Evolutionary conservation across 139 green algal genomes (phyloP), one percentile per base, ranked within the genome.

Genomic region (Chlamydomonas asymmetrica): DNA sequence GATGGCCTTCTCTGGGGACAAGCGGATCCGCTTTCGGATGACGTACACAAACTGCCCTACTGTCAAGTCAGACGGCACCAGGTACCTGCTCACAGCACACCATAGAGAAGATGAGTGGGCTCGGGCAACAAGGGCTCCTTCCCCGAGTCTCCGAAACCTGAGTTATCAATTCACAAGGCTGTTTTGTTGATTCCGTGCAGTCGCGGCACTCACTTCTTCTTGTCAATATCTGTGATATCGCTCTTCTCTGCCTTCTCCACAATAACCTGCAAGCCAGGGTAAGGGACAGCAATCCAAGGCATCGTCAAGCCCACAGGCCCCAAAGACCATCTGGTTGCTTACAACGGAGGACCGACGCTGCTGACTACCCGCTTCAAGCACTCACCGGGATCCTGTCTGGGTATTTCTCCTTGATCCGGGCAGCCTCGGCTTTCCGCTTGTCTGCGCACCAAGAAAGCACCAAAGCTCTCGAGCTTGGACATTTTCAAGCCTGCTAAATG

Each of bases 21-120:
- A 90, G 80, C 95, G 95, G 85, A 99, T 98, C 45, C 96, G 86
- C 85, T 98, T 98, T 38, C 96, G 92, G 74, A 99, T 99, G 43
- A 99, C 96, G 78, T 98, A 99, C 45, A 98, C 96, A 81, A 99
- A 99, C 82, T 99, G 96, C 8, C 96, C 97, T 2, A 98, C 94
- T 2, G 94, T 98, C 5, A 99, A 77, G 82, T 99, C 96, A 3
- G 91, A 87, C 0, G 96, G 96, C 7, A 99, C 96, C 10, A 99
- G 91, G 81, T 99, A 99, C 88, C 94, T 98, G 84, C 34, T 34
- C 13, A 16, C 16, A 67, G 60, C 34, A 67, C 60, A 20, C 18
- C 34, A 67, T 31, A 32, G 34, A 31, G 18, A 67, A 16, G 35
- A 67, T 67, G 48, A 56, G 20, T 20, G 20, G 16, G 48, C 48